Base-by-base conservation (phyloP, 306 rosid species). In the Arachis hypogaea region DNA sequence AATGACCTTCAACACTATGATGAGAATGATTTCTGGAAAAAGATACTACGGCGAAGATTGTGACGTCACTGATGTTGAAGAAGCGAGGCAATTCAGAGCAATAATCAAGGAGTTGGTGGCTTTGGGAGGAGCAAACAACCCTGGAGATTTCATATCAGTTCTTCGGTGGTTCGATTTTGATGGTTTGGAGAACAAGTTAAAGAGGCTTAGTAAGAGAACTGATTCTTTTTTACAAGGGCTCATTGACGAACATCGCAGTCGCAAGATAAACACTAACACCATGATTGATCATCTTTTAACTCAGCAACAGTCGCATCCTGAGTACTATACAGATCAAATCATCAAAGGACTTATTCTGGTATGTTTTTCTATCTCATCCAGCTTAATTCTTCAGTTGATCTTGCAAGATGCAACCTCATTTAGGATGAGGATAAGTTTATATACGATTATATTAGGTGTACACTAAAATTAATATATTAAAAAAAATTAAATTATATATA, bases 21-120 rank as follows among this genome's bases (percentile, higher is more conserved):
- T 85, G 90, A 87, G 77, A 38, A 90, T 87, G 90, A 72, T 83
- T 8, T 82, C 89, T 0, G 92, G 90, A 36, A 85, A 89, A 64
- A 74, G 92, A 71, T 87, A 85, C 29, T 83, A 68, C 11, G 87
- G 89, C 0, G 58, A 78, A 1, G 82, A 70, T 7, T 59, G 77
- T 5, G 82, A 82, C 2, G 74, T 78, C 16, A 80, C 66, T 0
- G 85, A 82, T 1, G 89, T 77, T 4, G 57, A 73, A 36, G 83
- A 85, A 28, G 89, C 85, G 0, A 65, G 43, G 54, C 11, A 63
- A 9, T 79, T 85, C 9, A 66, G 79, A 11, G 82, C 67, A 61
- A 30, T 83, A 2, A 44, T 76, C 12, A 71, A 41, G 6, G 73
- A 83, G 64, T 0, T 60, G 7, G 10, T 11, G 4, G 3, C 6